These are phyloP conservation scores for Amorphotheca resinae DNA, from an alignment of 495 filamentous ascomycete genomes.

Conservation along the genomic window DNA sequence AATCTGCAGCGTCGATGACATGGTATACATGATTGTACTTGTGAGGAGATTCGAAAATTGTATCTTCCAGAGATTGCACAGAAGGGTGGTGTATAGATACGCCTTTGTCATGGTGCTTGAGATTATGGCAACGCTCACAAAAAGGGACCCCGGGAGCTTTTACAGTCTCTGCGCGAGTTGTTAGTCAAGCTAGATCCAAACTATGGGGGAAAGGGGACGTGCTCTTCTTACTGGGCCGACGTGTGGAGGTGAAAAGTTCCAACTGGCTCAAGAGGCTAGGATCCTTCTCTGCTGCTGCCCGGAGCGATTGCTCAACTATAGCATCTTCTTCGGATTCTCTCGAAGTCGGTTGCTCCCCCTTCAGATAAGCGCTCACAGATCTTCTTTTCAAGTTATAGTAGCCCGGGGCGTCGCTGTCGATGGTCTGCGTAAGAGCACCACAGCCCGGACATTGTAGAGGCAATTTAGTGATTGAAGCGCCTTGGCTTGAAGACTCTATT, in stretches of 20 bases:
- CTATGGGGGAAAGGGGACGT: neutral
- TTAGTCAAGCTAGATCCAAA: neutral
- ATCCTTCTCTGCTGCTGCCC: neutral
- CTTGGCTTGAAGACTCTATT: neutral
- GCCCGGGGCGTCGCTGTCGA: conserved; percentile 57
- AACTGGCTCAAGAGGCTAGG: neutral
- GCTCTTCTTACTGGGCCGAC: neutral
- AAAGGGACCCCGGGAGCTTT: conserved; percentile 30
- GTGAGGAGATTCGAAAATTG: conserved; percentile 74
- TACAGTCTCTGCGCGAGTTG: neutral
- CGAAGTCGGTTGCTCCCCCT: conserved; percentile 17
- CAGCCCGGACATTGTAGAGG: conserved; percentile 72
- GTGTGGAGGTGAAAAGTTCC: neutral
- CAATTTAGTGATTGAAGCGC: conserved; percentile 20
- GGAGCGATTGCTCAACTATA: neutral
- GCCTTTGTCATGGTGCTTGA: conserved; percentile 62
- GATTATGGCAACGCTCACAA: conserved; percentile 77
- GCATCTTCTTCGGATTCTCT: conserved; percentile 14
- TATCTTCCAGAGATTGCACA: conserved; percentile 62
- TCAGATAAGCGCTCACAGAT: conserved; percentile 33
- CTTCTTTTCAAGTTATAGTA: conserved; percentile 55
- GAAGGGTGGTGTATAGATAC: conserved; percentile 63
- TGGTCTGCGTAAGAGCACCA: conserved; percentile 68
- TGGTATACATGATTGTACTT: conserved; percentile 90
- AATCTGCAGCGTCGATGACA: conserved; percentile 94